Conservation (phyloP, 305 asterid genomes). For the Fraxinus xanthoxyloides region DNA sequence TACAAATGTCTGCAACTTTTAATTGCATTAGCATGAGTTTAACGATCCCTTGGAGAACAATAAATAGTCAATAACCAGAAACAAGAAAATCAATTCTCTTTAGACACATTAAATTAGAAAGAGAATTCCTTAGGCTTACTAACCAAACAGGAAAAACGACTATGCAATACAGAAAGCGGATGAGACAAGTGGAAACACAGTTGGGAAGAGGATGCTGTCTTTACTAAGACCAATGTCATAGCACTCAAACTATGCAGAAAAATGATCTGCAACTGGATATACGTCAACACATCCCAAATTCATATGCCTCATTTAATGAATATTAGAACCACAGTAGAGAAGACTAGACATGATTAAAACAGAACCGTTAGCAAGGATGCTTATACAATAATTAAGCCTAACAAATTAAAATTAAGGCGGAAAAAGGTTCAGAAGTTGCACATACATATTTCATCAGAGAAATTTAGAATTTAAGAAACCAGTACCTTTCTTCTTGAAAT, state of each 20-base stretch:
- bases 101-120: not conserved
- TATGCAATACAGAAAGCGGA: constrained; percentile 5
- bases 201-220: not conserved
- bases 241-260: not conserved
- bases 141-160: constrained; percentile 12
- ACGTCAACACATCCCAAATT: constrained; percentile 2
- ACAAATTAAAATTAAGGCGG: constrained; percentile 1
- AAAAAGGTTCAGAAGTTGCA: not conserved
- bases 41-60: constrained; percentile 31
- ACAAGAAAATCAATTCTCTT: constrained; percentile 11
- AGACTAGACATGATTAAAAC: constrained; percentile 5
- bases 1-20: constrained; percentile 81
- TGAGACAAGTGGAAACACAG: constrained; percentile 11
- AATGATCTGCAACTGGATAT: not conserved
- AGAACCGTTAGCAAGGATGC: not conserved
- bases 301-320: not conserved
- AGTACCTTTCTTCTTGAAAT: constrained; percentile 90
- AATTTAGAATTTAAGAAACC: constrained; percentile 3
- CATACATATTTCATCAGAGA: not conserved
- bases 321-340: not conserved
- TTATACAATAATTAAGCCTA: not conserved
- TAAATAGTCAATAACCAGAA: constrained; percentile 17
- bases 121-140: constrained; percentile 5
- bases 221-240: not conserved
- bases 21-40: constrained; percentile 50